Conservation (phyloP, 768 basidiomycete genomes). For the Lactarius hengduanensis region DNA sequence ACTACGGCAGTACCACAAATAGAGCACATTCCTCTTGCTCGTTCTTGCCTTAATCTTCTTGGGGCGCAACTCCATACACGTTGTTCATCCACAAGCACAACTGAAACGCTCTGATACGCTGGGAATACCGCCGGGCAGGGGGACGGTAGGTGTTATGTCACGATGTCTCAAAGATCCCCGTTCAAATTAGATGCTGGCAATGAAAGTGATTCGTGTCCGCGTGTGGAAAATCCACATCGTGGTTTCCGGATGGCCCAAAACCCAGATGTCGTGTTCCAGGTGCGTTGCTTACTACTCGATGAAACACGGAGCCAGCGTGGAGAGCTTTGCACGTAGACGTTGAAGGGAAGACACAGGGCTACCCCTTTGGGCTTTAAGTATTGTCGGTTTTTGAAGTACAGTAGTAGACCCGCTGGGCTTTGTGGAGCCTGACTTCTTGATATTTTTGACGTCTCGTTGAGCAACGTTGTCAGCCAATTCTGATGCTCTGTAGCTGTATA, state of each 20-base stretch:
- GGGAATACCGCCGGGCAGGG: not conserved
- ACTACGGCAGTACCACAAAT: not conserved
- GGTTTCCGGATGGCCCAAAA: not conserved
- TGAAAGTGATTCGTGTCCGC: not conserved
- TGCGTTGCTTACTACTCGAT: not conserved
- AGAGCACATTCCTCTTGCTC: not conserved
- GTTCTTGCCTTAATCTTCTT: not conserved
- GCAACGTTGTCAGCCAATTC: not conserved
- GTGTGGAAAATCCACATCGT: not conserved
- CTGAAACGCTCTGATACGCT: not conserved
- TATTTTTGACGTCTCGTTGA: not conserved
- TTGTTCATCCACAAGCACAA: not conserved
- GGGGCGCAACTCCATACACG: not conserved
- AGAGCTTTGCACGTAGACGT: not conserved
- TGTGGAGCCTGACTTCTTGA: not conserved
- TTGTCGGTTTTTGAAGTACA: not conserved
- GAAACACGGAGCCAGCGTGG: not conserved
- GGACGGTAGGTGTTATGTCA: too few species aligned
- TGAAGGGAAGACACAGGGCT: not conserved
- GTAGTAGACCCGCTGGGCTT: not conserved
- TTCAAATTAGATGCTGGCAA: not conserved
- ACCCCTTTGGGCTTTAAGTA: not conserved
- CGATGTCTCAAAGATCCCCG: not conserved
- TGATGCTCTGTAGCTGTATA: not conserved
- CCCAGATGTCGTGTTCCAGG: not conserved